Conservation (phyloP, 2,329 filamentous ascomycete genomes). For the Penicillium hesseltinei region DNA sequence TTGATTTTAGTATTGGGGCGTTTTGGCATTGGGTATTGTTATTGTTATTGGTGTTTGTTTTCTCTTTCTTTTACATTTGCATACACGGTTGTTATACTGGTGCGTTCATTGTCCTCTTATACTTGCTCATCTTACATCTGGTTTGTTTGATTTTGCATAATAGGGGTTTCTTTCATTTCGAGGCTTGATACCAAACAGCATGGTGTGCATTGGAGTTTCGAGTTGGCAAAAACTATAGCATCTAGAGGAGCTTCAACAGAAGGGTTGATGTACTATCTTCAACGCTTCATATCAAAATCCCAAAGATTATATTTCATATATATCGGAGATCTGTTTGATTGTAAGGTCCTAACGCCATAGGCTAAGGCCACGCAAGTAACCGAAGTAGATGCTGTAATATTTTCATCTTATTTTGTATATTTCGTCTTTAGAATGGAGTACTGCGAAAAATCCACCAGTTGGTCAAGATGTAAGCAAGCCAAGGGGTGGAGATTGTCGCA, state of each 20-base stretch:
- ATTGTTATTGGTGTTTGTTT: background rate
- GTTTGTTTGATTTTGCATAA: background rate
- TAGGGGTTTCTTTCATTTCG: background rate
- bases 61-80: background rate
- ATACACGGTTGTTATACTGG: background rate
- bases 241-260: background rate
- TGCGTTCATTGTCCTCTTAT: background rate
- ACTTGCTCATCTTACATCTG: background rate
- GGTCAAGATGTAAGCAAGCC: too few relatives aligned
- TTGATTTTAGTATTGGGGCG: background rate
- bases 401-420: too few relatives aligned
- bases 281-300: background rate
- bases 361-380: too few relatives aligned
- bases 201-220: background rate
- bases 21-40: background rate
- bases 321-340: background rate
- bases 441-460: too few relatives aligned
- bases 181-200: background rate
- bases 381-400: too few relatives aligned
- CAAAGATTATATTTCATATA: background rate
- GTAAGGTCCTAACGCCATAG: too few relatives aligned
- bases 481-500: too few relatives aligned
- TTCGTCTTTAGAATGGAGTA: too few relatives aligned
- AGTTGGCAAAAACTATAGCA: background rate
- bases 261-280: background rate